Evolutionary conservation across 148 eudicot genomes (phyloP).

Genomic region (Chenopodium suecicum): DNA sequence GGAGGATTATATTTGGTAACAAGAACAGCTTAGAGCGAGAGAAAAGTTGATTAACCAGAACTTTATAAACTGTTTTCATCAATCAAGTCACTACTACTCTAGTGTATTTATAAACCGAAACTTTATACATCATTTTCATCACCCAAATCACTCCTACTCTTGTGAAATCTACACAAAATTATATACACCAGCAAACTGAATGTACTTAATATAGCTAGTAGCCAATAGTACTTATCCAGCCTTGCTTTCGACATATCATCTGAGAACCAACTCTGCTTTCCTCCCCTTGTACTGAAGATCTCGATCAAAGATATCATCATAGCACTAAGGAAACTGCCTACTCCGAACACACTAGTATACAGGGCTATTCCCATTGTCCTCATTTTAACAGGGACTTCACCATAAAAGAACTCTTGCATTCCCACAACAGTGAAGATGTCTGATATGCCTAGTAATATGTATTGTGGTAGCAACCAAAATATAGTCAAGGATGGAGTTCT

Average conservation of each 20-base stretch:
- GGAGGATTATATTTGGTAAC: neutral
- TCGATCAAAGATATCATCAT: conserved; percentile 58
- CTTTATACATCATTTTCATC: conserved; percentile 24
- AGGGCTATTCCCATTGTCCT: conserved; percentile 83
- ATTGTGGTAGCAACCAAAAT: conserved; percentile 86
- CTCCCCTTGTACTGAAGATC: conserved; percentile 34
- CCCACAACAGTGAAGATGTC: conserved; percentile 92
- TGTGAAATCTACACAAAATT: conserved; percentile 52
- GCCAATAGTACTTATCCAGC: conserved; percentile 87
- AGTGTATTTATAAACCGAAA: neutral
- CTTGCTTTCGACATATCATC: conserved; percentile 76
- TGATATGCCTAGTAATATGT: conserved; percentile 68
- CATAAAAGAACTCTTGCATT: conserved; percentile 87
- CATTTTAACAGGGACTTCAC: conserved; percentile 75
- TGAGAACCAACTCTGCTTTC: conserved; percentile 62
- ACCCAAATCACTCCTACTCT: conserved; percentile 37
- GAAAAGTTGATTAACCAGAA: neutral
- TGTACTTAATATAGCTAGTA: conserved; percentile 54
- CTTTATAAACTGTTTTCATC: neutral
- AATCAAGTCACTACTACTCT: neutral
- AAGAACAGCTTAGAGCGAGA: neutral
- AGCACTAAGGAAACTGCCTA: conserved; percentile 82
- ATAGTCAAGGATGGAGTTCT: conserved; percentile 35
- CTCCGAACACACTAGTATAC: conserved; percentile 80
- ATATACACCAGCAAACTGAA: conserved; percentile 54